Base-by-base conservation (phyloP, 1,284 basidiomycete species). In the Boletus holoroseus region DNA sequence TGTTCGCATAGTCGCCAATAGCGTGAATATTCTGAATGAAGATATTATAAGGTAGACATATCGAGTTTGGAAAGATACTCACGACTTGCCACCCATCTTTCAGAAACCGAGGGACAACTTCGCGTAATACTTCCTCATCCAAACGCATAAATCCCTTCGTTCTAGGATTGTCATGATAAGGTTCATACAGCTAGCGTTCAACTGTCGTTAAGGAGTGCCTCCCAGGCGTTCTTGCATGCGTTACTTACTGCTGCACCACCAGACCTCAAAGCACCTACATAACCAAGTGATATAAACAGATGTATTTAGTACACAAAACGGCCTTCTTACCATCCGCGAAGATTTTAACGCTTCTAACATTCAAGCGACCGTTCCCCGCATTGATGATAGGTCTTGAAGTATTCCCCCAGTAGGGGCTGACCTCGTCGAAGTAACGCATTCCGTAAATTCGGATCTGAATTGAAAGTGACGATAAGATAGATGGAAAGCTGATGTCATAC, bases 1-100 rank as follows among this genome's bases (percentile, higher is more conserved):
- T 78, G 63, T 95, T 95, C 30, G 93, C 92, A 43, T 86, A 80
- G 68, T 96, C 94, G 9, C 94, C 94, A 37, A 96, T 94, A 11
- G 89, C 89, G 69, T 95, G 92, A 9, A 91, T 82, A 61, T 92
- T 92, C 87, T 91, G 32, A 28, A 37, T 28, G 6, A 44, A 32
- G n/a, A 38, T 44, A 28, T 44, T 20, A 12, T 53, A 26, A 45
- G 30, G 18, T 20, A 42, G 43, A 51, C n/a, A 48, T 16, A 26
- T 7, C 7, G 34, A 36, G 7, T 12, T 30, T 35, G 39, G n/a
- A 53, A 26, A 31, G 20, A 30, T 24, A 72, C 86, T 67, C 65
- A 91, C 90, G 56, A 87, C 83, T 73, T 88, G 85, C 85, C 85
- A 88, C 3, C 83, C 84, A 65, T 90, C 85, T 41, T 77, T 73